Evolutionary conservation across 2,329 filamentous ascomycete species (phyloP), one percentile per base, ranked within the genome.

Genomic region (Pseudogymnoascus sp.): DNA sequence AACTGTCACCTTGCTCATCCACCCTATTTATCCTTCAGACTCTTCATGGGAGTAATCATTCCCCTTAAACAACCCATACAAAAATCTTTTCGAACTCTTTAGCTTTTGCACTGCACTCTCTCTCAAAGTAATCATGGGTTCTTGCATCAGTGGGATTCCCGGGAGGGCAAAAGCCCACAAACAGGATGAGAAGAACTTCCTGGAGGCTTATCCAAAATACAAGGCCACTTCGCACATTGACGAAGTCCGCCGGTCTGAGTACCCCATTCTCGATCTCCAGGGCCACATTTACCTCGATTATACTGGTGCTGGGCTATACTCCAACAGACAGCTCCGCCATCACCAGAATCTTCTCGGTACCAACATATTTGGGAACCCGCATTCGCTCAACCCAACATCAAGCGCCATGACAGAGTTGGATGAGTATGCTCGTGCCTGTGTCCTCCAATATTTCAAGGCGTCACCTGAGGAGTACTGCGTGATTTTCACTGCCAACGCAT

Each of bases 251-350:
- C 61, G 55, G 1, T 69, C 66, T 8, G 73, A 77, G 37, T 78
- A 78, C 61, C 62, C 67, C 25, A 75, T 74, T 37, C 72, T 78
- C 16, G 75, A 77, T 65, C 67, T 72, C 31, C 71, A 77, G 35
- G 61, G 69, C 41, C 76, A 78, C 40, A 66, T 75, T 2, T 78
- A 78, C 59, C 70, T 78, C 3, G 76, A 78, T 69, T 78, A 78
- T 65, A 75, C 76, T 0, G 76, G 76, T 11, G 68, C 75, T 0
- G 72, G 76, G 0, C 72, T 78, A 2, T 71, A 74, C 0, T 70
- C 75, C 2, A 67, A 67, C 1, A 60, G 70, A 1, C 76, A 78
- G 65, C 64, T 72, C 55, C 64, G 61, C 2, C 71, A 72, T 0
- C 75, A 77, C 60, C 65, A 69, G 6, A 63, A 65, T 18, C 74